These are phyloP conservation scores for Chloropicon primus DNA, from an alignment of 139 green algal genomes.

Conservation along the genomic window DNA sequence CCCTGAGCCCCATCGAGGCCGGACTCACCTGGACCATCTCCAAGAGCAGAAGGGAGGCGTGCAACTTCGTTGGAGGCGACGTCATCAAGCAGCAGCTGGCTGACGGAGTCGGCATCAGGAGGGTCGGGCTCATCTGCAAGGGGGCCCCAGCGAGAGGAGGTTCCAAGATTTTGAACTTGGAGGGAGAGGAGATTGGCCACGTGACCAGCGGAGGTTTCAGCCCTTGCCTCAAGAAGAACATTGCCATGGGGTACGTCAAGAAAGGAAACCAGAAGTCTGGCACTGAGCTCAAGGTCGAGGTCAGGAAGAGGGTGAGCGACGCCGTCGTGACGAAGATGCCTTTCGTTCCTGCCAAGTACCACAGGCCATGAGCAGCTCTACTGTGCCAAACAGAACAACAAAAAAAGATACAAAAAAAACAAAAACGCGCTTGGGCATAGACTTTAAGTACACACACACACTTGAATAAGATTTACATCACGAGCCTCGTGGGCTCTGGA, in stretches of 20 bases:
- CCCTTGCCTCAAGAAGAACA: slow-evolving; percentile 92
- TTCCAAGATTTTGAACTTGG: slow-evolving; percentile 49
- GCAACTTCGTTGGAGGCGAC: slow-evolving; percentile 84
- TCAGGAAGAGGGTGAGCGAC: slow-evolving; percentile 41
- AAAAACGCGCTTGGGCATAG: neutral
- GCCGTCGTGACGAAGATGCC: slow-evolving; percentile 93
- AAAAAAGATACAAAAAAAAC: neutral
- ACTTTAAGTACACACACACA: neutral
- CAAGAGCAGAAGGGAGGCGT: slow-evolving; percentile 73
- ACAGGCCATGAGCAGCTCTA: slow-evolving; percentile 22
- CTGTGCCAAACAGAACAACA: neutral
- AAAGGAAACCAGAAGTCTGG: slow-evolving; percentile 80
- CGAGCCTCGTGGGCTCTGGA: too few species aligned
- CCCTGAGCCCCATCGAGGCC: slow-evolving; percentile 87
- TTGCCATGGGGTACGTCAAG: slow-evolving; percentile 96
- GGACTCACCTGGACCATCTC: slow-evolving; percentile 92
- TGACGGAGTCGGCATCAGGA: slow-evolving; percentile 59
- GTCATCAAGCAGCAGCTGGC: slow-evolving; percentile 87
- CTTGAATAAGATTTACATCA: too few species aligned
- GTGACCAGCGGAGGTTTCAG: slow-evolving; percentile 86
- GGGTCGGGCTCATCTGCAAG: slow-evolving; percentile 75
- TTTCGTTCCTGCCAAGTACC: slow-evolving; percentile 91
- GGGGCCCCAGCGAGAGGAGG: slow-evolving; percentile 77
- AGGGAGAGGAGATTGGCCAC: slow-evolving; percentile 72
- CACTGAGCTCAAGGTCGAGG: slow-evolving; percentile 81